Evolutionary conservation across 768 basidiomycete genomes (phyloP).

Genomic region (Rickenella mellea): DNA sequence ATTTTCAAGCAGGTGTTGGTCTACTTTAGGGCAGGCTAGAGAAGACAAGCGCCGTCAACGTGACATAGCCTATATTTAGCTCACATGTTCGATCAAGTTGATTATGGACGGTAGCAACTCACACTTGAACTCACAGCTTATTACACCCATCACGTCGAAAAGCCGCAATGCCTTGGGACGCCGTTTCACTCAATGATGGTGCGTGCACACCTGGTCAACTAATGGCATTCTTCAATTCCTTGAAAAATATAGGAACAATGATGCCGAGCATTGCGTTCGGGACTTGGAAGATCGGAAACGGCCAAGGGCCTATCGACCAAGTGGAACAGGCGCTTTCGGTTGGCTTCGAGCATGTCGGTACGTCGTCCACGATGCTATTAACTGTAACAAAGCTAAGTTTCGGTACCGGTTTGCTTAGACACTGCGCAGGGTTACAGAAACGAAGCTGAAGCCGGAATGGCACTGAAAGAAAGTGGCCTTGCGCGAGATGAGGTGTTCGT

Average conservation of each 20-base stretch:
- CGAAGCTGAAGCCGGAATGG: slow-evolving; percentile 45
- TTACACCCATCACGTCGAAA: no score
- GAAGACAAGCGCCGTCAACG: no score
- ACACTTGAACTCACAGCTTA: no score
- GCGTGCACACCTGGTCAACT: slow-evolving; percentile 6
- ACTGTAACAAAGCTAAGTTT: background rate
- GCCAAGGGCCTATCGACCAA: slow-evolving; percentile 38
- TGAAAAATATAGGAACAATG: background rate
- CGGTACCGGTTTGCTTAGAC: slow-evolving; percentile 23
- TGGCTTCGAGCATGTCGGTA: slow-evolving; percentile 57
- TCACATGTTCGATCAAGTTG: no score
- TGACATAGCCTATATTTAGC: no score
- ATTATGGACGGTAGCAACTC: no score
- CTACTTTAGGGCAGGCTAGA: no score
- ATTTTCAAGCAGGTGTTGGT: no score
- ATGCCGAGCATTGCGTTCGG: slow-evolving; percentile 52
- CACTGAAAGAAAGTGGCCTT: slow-evolving; percentile 46
- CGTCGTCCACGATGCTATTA: slow-evolving; percentile 9
- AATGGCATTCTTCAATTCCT: background rate
- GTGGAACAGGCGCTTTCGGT: slow-evolving; percentile 54
- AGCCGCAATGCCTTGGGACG: slow-evolving; percentile 46
- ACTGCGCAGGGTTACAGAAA: slow-evolving; percentile 57
- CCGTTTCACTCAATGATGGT: slow-evolving; percentile 55
- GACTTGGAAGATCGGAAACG: slow-evolving; percentile 57
- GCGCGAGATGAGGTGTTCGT: slow-evolving; percentile 49